Base-by-base conservation (phyloP, 805 yeast species). In the Saccharomycopsis capsularis region DNA sequence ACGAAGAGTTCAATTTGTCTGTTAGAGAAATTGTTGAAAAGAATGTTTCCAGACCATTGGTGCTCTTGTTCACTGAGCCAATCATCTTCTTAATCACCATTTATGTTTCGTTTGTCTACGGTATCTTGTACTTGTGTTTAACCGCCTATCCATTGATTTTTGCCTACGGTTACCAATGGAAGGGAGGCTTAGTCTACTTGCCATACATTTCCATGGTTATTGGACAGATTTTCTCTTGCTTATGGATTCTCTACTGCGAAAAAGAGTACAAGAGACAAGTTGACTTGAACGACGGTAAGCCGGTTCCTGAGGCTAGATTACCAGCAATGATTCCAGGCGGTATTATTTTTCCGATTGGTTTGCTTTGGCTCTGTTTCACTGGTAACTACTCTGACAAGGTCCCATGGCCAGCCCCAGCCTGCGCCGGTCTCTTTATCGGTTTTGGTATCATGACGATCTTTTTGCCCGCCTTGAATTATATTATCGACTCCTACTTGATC, bases 301-400 rank as follows among this genome's bases (percentile, higher is more conserved):
- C 80, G 27, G 75, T 81, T 18, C 95, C 96, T 0, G 96, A 89
- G 64, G 83, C 81, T 34, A 78, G 96, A 64, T 69, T 89, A 50
- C 78, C 81, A 16, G 80, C 90, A 32, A 78, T 88, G 83, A 75
- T 86, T 66, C 64, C 74, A 39, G 90, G 95, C 29, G 80, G 82
- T 22, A 55, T 85, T 47, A 61, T 74, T 6, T 86, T 89, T 68
- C 83, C 95, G 25, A 69, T 78, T 46, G 96, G 96, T 46, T 68
- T 88, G 54, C 72, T 88, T 59, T 85, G 95, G 95, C 72, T 89
- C 63, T 78, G 85, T 50, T 89, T 96, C 96, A 70, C 91, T 9
- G 96, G 95, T 61, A 75, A 78, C 55, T 89, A 81, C 64, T 81
- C 76, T 43, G 64, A 81, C 30, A 65, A 65, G 39, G 77, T 86